Percentiles rank a stretch among this genome's conserved stretches.
Conservation (phyloP, 257 asterid genomes). For the Petrea volubilis region DNA sequence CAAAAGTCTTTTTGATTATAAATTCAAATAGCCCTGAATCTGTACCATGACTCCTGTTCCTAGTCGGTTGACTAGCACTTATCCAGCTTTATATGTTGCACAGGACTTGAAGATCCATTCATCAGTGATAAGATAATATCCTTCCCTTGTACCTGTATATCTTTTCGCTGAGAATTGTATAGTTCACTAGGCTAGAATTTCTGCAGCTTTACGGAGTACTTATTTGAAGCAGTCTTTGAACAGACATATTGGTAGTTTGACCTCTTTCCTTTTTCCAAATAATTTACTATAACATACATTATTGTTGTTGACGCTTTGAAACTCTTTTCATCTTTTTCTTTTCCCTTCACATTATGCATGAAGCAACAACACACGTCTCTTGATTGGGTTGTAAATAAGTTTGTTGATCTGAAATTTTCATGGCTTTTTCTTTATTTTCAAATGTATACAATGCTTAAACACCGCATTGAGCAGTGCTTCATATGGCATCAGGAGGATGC, state of each 20-base stretch:
- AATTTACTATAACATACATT: neutral
- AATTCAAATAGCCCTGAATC: constrained; percentile 7
- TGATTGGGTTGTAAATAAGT: neutral
- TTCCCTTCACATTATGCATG: neutral
- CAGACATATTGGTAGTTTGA: neutral
- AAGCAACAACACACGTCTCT: neutral
- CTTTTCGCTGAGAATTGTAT: constrained; percentile 1
- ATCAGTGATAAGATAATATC: neutral
- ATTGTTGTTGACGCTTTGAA: neutral
- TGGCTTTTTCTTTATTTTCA: neutral
- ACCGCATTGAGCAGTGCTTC: neutral
- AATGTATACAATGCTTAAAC: neutral
- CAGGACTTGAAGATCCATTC: neutral
- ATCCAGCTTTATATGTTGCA: neutral
- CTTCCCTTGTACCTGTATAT: neutral
- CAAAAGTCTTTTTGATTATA: neutral
- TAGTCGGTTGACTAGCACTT: neutral
- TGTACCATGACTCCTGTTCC: neutral
- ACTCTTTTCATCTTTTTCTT: neutral
- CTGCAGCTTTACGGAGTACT: neutral
- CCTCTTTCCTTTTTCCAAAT: neutral
- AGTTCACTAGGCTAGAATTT: neutral
- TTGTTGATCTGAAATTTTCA: neutral
- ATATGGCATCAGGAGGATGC: neutral
- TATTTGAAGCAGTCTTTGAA: neutral